Base-by-base conservation (phyloP, 371 early-diverging fungal genomes). In the Rhizopus stolonifer region DNA sequence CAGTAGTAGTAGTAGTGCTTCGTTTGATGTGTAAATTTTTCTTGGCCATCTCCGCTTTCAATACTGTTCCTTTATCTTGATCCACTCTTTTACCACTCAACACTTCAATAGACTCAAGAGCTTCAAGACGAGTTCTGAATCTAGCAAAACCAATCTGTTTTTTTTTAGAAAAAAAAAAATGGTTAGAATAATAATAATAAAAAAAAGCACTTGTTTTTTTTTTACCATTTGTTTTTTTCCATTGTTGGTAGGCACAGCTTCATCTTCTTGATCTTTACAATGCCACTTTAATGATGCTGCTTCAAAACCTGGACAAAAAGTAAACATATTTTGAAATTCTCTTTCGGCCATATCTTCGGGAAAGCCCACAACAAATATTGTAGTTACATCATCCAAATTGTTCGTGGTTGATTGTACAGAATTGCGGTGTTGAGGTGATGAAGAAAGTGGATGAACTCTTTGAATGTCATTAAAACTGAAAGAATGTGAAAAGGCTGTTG, bases 241-340 rank as follows among this genome's bases (percentile, higher is more conserved):
- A 32, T 70, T 68, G 22, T 54, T 60, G 14, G 33, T 11, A 38
- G 24, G 11, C 8, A 36, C 6, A 9, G 10, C 31, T 10, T 71
- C 71, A n/a, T 71, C 68, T 21, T 78, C 72, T 26, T 78, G 77
- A 26, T 85, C 86, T 54, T 77, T 80, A 50, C 78, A 70, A 33
- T 91, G 92, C 56, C 83, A 80, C 74, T 96, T 96, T 46, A 98
- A 76, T 0, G 92, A 89, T 2, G 96, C 95, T 2, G 92, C 96
- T 71, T 95, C 95, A 64, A 96, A 98, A 2, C 97, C 98, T 14
- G 90, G 84, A 11, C 88, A 87, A 67, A 98, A 96, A 4, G 85
- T 88, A 76, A 98, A 98, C 94, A 96, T 94, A 71, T 94, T 96
- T 60, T 93, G 94, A 62, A 98, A 96, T 73, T 98, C 98, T 58